These are phyloP conservation scores for Phytophthora macrochlamydospora DNA, from an alignment of 352 stramenopile species.

Conservation along the genomic window DNA sequence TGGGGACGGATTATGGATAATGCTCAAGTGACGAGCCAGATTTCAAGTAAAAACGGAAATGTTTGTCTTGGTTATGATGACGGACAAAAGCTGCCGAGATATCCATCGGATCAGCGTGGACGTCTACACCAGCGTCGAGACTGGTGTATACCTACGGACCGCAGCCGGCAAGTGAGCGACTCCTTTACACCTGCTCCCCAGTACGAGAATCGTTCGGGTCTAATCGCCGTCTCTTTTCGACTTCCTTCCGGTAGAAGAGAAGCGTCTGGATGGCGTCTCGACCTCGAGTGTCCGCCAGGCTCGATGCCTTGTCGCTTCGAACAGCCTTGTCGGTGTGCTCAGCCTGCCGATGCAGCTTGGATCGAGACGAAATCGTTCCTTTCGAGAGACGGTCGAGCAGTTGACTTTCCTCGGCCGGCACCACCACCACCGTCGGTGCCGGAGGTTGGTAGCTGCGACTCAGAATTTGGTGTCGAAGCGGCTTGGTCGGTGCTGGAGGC, in stretches of 20 bases:
- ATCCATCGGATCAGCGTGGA: background rate
- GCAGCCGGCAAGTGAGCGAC: too few species aligned
- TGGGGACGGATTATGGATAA: background rate
- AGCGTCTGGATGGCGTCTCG: conserved; percentile 63
- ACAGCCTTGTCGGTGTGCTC: background rate
- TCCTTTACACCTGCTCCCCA: background rate
- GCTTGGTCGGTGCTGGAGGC: conserved; percentile 28
- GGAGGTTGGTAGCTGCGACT: conserved; percentile 58
- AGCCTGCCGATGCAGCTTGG: conserved; percentile 35
- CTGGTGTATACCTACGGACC: too few species aligned
- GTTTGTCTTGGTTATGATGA: background rate
- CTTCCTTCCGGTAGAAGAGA: conserved; percentile 67
- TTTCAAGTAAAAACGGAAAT: background rate
- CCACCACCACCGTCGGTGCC: conserved; percentile 34
- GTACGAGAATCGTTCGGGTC: conserved; percentile 11
- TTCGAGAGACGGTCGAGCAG: conserved; percentile 56
- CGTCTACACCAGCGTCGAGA: too few species aligned
- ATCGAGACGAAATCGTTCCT: conserved; percentile 58
- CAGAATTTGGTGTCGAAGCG: conserved; percentile 66
- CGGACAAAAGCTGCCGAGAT: background rate
- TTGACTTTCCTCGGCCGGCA: conserved; percentile 33
- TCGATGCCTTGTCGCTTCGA: conserved; percentile 5
- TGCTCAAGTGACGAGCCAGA: background rate
- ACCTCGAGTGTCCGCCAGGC: conserved; percentile 32
- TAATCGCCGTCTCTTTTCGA: conserved; percentile 56